Conservation (phyloP, 768 basidiomycete species). For the Tylopilus rubrobrunneus region DNA sequence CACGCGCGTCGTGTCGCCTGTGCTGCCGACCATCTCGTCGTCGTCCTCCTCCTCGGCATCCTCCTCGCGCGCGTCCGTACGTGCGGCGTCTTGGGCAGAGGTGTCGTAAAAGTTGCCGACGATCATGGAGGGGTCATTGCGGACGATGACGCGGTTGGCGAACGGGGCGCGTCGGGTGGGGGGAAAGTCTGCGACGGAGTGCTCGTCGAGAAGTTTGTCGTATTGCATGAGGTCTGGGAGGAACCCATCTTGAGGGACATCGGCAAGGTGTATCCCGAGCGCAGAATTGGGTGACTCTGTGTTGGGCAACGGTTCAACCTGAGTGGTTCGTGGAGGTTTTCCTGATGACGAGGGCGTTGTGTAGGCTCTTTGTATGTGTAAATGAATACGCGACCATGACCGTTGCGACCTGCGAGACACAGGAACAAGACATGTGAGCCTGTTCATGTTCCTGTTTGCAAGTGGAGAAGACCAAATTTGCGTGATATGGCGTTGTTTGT, state of each 20-base stretch:
- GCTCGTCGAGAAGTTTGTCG: constrained; percentile 60
- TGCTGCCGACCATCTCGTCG: constrained; percentile 13
- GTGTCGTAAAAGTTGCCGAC: constrained; percentile 30
- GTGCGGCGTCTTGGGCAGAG: constrained; percentile 4
- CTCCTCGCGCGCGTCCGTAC: constrained; percentile 6
- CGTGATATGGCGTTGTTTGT: constrained; percentile 17
- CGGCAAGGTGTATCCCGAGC: constrained; percentile 16
- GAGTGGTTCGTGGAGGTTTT: neutral
- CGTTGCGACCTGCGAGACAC: neutral
- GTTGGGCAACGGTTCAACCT: constrained; percentile 1
- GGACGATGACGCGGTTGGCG: constrained; percentile 59
- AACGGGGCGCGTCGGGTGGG: constrained; percentile 50
- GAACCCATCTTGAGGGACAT: constrained; percentile 24
- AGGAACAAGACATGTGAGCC: constrained; percentile 15
- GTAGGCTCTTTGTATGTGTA: constrained; percentile 8
- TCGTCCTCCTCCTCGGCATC: constrained; percentile 19
- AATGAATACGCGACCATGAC: constrained; percentile 1
- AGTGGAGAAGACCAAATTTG: constrained; percentile 12
- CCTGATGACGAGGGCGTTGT: constrained; percentile 16
- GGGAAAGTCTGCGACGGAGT: constrained; percentile 50
- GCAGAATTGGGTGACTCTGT: constrained; percentile 1
- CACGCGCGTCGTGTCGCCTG: constrained; percentile 16
- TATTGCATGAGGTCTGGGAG: constrained; percentile 62
- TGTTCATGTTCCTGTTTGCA: constrained; percentile 22
- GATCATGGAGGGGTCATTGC: constrained; percentile 72